Base-by-base conservation (phyloP, 2,329 filamentous ascomycete genomes). In the Proliferodiscus dingleyae region DNA sequence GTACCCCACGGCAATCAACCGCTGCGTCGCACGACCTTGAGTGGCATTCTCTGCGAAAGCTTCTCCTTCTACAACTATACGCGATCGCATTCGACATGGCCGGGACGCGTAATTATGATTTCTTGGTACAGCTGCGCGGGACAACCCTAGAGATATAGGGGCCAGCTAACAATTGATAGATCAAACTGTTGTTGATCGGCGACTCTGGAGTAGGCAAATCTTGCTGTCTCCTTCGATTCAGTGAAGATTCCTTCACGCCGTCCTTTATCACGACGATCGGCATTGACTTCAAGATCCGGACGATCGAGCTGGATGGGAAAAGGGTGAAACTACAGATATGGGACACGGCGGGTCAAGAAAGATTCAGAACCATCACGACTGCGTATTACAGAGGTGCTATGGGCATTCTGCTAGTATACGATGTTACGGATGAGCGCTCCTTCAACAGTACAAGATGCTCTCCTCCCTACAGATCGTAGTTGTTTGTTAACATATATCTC, bases 161-260 rank as follows among this genome's bases (percentile, higher is more conserved):
- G 19, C 29, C 10, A 47, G 43, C 55, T 55, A 42, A 47, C 50
- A 48, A 47, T 44, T 45, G 37, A 51, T 51, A 65, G 58, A 64
- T 98, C 83, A 98, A 98, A 83, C 89, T 98, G 59, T 86, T 98
- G 72, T 89, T 98, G 75, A 98, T 98, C 82, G 93, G 93, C 72
- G 93, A 98, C 72, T 97, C 91, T 70, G 93, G 93, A 80, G 93
- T 98, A 64, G 93, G 93, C 83, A 98, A 98, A 83, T 98, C 93
- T 68, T 98, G 93, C 74, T 73, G 97, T 75, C 80, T 98, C 62
- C 80, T 98, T 66, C 89, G 93, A 74, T 98, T 98, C 69, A 93
- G 93, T 68, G 93, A 96, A 69, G 91, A 96, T 68, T 97, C 93
- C 68, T 98, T 97, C 78, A 98, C 93, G 52, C 93, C 97, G 74